Evolutionary conservation across 2,329 filamentous ascomycete species (phyloP), one percentile per base, ranked within the genome.

Genomic region (Lasiodiplodia gonubiensis): DNA sequence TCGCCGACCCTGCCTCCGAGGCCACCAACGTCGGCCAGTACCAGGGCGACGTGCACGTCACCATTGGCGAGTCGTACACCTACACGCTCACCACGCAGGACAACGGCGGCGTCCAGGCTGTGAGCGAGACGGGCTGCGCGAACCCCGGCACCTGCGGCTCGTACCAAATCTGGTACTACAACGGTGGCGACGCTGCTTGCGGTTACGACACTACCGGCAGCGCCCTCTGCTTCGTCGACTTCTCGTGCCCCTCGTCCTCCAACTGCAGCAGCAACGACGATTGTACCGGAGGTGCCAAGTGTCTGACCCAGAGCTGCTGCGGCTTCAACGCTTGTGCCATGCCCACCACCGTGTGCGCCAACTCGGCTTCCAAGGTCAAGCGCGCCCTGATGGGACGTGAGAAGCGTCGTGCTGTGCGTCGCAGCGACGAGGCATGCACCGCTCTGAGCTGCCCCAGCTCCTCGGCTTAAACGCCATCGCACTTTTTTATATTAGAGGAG

Each of bases 21-120:
- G 55, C 55, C 23, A 60, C 55, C n/a, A 60, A 60, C 39, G 55
- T 60, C 11, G 55, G 55, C 33, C 35, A 60, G 35, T 42, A 39
- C 21, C 55, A 46, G 14, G 55, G 55, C 21, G 16, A 18, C 23
- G 37, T 42, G 2, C 55, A 46, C 35, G 23, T 60, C 11, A 60
- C 55, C 12, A 7, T 60, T 16, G 39, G 55, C 21, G 23, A 60
- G 21, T 60, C 55, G 7, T 60, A 60, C 35, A 25, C 25, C 2
- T 60, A 60, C 55, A 54, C 27, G 6, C 52, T 54, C 16, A 33
- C 27, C 10, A 21, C 27, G 7, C 27, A 33, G 27, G 52, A 54
- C 27, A 35, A 54, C 30, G 52, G 42, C 42, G 42, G 42, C 42
- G 42, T 46, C n/a, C 10, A 4, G 18, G 18, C 18, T 18, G 14